Conservation (phyloP, 2,329 filamentous ascomycete genomes). For the Neonectria ditissima region DNA sequence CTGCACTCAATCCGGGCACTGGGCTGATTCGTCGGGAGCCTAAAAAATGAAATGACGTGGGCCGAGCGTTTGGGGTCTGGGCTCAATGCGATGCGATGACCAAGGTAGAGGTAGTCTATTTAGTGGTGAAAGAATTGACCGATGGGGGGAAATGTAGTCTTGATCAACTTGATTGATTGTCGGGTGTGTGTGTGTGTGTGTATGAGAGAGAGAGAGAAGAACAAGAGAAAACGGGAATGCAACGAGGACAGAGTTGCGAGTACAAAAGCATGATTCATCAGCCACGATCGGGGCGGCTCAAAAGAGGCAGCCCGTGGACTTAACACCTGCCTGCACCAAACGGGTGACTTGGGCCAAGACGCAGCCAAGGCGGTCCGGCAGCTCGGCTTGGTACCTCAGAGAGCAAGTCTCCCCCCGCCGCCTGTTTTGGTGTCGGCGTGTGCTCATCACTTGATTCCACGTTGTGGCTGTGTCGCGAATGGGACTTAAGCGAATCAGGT, state of each 20-base stretch:
- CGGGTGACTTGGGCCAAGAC: not conserved
- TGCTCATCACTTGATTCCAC: not conserved
- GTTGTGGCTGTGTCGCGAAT: not conserved
- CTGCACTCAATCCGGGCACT: not conserved
- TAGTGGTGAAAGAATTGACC: not conserved
- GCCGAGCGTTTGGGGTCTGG: not conserved
- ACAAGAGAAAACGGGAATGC: not conserved
- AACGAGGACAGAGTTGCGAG: not conserved
- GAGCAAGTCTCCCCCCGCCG: too few relatives aligned
- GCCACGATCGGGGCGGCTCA: not conserved
- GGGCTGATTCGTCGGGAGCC: not conserved
- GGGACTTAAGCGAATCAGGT: not conserved
- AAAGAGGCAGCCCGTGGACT: slow-evolving; percentile 3
- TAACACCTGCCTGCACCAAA: not conserved
- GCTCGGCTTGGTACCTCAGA: not conserved
- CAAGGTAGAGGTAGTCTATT: not conserved
- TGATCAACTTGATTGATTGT: not conserved
- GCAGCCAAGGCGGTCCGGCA: slow-evolving; percentile 1
- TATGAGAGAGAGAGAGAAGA: not conserved
- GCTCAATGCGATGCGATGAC: not conserved
- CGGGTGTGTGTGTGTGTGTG: not conserved
- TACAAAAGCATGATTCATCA: slow-evolving; percentile 5
- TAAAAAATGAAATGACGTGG: slow-evolving; percentile 1
- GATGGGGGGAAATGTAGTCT: not conserved
- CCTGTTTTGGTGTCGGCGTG: too few relatives aligned